Evolutionary conservation across 305 asterid genomes (phyloP).

Genomic region (Plantago coronopus): DNA sequence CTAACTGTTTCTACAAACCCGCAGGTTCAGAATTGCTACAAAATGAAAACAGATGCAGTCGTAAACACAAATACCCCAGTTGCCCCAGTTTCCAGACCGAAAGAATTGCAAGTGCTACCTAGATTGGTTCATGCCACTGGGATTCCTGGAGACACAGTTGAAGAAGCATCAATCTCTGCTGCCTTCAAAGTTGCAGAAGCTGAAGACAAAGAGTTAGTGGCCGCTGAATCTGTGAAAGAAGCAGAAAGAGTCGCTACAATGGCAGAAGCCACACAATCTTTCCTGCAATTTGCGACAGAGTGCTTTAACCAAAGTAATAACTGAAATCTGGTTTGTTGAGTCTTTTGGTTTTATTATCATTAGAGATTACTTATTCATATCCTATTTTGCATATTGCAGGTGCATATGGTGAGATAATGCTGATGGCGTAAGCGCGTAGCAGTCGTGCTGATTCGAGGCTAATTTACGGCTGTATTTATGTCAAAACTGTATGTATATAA

Average conservation of each 20-base stretch:
- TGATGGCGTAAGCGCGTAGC: background rate
- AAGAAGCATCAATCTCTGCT: constrained; percentile 53
- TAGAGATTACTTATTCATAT: background rate
- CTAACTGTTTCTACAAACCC: constrained; percentile 1
- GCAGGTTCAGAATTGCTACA: constrained; percentile 68
- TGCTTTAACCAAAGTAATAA: constrained; percentile 3
- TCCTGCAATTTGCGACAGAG: background rate
- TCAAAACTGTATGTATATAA: too few species aligned
- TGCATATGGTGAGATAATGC: constrained; percentile 2
- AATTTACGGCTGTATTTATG: too few species aligned
- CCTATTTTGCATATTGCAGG: background rate
- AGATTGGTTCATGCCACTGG: constrained; percentile 38
- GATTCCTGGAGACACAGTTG: constrained; percentile 40
- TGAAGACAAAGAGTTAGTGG: constrained; percentile 1
- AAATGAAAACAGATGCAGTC: constrained; percentile 43
- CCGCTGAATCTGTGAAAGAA: constrained; percentile 9
- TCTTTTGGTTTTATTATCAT: background rate
- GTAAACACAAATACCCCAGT: constrained; percentile 25
- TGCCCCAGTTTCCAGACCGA: constrained; percentile 28
- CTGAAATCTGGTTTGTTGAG: too few species aligned
- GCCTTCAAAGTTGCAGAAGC: constrained; percentile 51
- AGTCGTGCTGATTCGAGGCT: too few species aligned
- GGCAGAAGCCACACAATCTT: background rate
- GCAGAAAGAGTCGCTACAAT: background rate
- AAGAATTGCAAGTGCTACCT: constrained; percentile 33